Percentiles rank a stretch among this genome's conserved stretches.
These are phyloP conservation scores for Boletus pseudo-olivaceus DNA, from an alignment of 768 basidiomycete species.

Conservation along the genomic window DNA sequence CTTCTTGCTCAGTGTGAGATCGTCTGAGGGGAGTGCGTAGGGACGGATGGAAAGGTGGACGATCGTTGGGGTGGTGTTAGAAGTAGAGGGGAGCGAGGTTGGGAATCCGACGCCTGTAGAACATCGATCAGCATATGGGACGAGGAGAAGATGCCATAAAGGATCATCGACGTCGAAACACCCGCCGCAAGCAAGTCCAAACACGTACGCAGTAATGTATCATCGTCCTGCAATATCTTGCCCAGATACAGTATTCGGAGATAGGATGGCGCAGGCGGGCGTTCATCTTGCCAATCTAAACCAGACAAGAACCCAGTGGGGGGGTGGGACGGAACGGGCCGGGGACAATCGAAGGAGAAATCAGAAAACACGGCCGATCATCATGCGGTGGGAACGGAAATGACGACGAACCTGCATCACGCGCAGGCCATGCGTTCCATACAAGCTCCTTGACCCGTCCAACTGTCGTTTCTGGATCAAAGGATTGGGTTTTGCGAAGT, in stretches of 20 bases:
- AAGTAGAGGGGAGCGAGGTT: conserved; percentile 27
- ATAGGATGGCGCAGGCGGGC: conserved; percentile 74
- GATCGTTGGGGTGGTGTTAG: conserved; percentile 49
- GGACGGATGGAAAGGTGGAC: conserved; percentile 74
- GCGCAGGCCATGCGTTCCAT: conserved; percentile 75
- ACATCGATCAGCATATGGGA: conserved; percentile 4
- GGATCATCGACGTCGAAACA: not conserved
- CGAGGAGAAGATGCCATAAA: not conserved
- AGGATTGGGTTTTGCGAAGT: conserved; percentile 62
- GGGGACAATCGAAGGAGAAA: not conserved
- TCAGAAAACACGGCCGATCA: conserved; percentile 15
- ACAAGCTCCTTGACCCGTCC: conserved; percentile 80
- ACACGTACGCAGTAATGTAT: conserved; percentile 61
- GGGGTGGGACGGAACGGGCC: not conserved
- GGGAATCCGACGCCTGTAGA: conserved; percentile 32
- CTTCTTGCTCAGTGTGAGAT: conserved; percentile 56
- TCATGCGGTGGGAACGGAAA: conserved; percentile 7
- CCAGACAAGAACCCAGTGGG: no score
- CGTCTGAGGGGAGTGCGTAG: conserved; percentile 47
- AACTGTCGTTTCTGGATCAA: conserved; percentile 71
- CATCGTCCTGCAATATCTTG: conserved; percentile 81
- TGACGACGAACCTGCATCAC: conserved; percentile 41
- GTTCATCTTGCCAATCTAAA: conserved; percentile 74
- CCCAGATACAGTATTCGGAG: conserved; percentile 74
- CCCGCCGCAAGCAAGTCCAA: no score